These are phyloP conservation scores for Raphanus sativus DNA, from an alignment of 345 rosid species.

Conservation along the genomic window DNA sequence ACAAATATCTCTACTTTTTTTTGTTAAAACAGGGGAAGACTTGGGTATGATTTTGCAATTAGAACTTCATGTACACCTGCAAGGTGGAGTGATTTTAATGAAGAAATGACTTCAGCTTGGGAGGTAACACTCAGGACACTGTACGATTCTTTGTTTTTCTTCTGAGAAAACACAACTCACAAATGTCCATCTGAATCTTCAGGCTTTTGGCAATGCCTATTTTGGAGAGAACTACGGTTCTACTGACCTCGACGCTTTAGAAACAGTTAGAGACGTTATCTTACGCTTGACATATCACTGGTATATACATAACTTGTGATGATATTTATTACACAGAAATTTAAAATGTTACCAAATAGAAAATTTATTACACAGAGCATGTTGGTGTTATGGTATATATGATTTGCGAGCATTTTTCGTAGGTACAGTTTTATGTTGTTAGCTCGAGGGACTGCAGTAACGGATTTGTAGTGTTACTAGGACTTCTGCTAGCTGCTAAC, in stretches of 20 bases:
- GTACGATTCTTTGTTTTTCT: not conserved
- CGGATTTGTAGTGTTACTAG: slow-evolving; percentile 71
- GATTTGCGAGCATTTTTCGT: slow-evolving; percentile 3
- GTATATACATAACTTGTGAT: slow-evolving; percentile 39
- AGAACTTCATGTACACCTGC: slow-evolving; percentile 90
- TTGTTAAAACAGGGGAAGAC: slow-evolving; percentile 50
- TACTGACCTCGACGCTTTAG: slow-evolving; percentile 54
- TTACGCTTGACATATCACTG: slow-evolving; percentile 94
- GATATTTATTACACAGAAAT: not conserved
- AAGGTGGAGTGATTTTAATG: slow-evolving; percentile 89
- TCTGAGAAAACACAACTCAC: not conserved
- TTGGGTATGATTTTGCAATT: slow-evolving; percentile 80
- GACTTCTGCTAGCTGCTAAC: slow-evolving; percentile 74
- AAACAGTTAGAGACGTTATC: slow-evolving; percentile 69
- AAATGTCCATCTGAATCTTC: slow-evolving; percentile 21
- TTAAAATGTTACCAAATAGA: no score
- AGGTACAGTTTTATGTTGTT: slow-evolving; percentile 98
- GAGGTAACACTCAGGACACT: slow-evolving; percentile 55
- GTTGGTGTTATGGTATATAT: not conserved
- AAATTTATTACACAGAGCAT: not conserved
- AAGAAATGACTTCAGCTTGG: slow-evolving; percentile 89
- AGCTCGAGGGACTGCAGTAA: slow-evolving; percentile 84
- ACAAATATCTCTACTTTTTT: not conserved
- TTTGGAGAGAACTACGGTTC: slow-evolving; percentile 77
- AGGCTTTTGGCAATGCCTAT: slow-evolving; percentile 77